phyloP scores from a whole-genome alignment of 805 yeast genomes.

The Candida quercuum region DNA sequence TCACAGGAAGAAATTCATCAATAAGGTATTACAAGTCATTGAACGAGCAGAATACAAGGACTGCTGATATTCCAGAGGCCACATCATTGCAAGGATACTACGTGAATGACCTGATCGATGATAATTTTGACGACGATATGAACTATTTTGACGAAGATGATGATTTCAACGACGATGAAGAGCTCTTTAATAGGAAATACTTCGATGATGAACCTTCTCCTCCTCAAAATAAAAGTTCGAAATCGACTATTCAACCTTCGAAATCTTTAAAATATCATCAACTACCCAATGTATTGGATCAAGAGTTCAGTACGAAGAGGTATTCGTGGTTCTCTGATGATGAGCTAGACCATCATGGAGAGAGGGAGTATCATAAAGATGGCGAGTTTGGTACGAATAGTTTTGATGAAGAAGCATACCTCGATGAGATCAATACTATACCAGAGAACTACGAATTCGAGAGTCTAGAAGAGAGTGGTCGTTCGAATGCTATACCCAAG shows the following conservation, averaged over 20 bases:
- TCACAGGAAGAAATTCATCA: constrained; percentile 48
- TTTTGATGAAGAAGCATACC: constrained; percentile 22
- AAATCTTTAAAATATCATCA: constrained; percentile 33
- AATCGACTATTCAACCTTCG: constrained; percentile 4
- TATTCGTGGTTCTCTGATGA: constrained; percentile 26
- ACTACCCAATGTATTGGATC: constrained; percentile 29
- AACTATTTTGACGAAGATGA: constrained; percentile 32
- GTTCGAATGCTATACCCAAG: constrained; percentile 4
- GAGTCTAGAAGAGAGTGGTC: not conserved
- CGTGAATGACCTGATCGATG: constrained; percentile 35
- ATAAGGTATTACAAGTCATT: constrained; percentile 43
- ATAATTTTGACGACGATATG: constrained; percentile 37
- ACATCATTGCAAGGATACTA: constrained; percentile 28
- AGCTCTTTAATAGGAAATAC: constrained; percentile 23
- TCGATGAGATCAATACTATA: constrained; percentile 46
- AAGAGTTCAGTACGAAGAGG: constrained; percentile 24
- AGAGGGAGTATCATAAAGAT: not conserved
- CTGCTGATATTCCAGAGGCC: constrained; percentile 15
- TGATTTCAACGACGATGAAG: constrained; percentile 29
- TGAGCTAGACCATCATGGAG: constrained; percentile 15
- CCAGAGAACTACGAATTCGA: constrained; percentile 38
- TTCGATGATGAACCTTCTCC: constrained; percentile 16
- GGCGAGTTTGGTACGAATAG: no score
- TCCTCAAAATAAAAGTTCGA: not conserved
- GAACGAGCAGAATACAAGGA: constrained; percentile 13